Base-by-base conservation (phyloP, 768 basidiomycete genomes). In the Rhizopogon roseolus region DNA sequence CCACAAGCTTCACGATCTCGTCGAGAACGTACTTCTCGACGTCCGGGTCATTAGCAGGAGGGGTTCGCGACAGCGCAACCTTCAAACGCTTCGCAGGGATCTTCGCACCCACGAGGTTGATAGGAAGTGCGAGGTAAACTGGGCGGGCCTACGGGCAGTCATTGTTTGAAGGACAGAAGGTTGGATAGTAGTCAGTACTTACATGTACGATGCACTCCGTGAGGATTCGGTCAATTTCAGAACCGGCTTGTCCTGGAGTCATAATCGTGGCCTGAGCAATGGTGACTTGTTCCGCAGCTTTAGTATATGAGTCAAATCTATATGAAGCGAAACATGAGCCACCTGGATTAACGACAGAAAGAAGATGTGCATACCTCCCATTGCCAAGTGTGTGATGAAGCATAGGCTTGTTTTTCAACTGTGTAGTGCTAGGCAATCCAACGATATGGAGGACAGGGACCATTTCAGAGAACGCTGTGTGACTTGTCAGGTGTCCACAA, bases 371-470 rank as follows among this genome's bases (percentile, higher is more conserved):
- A 29, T 60, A 83, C 85, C 84, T 77, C 56, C 87, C 90, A 60
- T 93, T 88, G 40, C 92, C 93, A 10, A 95, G 80, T 0, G 92
- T 94, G 62, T 95, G 93, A 62, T 95, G 93, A 28, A 96, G 76
- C 66, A 93, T 73, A 4, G 90, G 86, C 49, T 81, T 81, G 25
- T 72, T 71, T 67, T 81, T 84, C 62, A 92, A 86, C 60, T 93
- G 84, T 11, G 70, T 60, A 4, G 87, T 90, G 61, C 81, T 86
- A 1, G 93, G 93, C 1, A 81, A 81, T 41, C 94, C 93, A 29
- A 86, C 94, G 49, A 98, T 79, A 62, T 96, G 94, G 11, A 98
- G 74, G 1, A 96, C 80, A 8, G 94, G 94, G 4, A 98, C 85
- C 75, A 91, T 88, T 68, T 97, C 93, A 41, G 92, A 85, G 65